A percentile compares a stretch with the other conserved stretches of the same genome.
phyloP scores from a whole-genome alignment of 345 rosid species.

The Populus pruinosa region DNA sequence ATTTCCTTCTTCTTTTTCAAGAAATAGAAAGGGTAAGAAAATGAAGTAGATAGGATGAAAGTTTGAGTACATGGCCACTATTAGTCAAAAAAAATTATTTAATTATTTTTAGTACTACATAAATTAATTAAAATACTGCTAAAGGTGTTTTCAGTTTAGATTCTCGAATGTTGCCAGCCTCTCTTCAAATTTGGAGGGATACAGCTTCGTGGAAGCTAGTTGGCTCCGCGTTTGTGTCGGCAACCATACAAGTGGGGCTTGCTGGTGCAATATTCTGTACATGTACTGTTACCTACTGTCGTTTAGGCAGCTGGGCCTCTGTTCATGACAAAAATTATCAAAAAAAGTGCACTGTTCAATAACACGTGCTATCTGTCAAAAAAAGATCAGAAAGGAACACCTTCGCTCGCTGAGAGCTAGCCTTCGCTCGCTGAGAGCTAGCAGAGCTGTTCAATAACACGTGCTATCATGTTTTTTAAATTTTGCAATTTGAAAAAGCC shows the following conservation, averaged over 20 bases:
- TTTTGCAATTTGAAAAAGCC: no score
- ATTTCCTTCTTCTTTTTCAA: no score
- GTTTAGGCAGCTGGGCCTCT: neutral
- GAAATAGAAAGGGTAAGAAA: no score
- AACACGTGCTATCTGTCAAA: neutral
- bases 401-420: neutral
- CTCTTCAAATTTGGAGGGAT: neutral
- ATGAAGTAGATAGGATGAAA: no score
- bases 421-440: neutral
- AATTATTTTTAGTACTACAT: no score
- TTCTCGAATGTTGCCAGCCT: no score
- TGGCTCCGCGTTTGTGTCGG: slow-evolving; percentile 5
- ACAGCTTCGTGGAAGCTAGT: neutral
- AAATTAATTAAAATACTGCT: no score
- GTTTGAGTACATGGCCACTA: no score
- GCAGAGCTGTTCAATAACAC: neutral
- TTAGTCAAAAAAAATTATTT: no score
- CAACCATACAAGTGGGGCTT: neutral
- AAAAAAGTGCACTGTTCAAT: neutral
- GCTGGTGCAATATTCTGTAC: neutral
- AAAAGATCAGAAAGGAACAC: neutral
- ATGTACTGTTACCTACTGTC: neutral
- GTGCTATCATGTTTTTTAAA: no score
- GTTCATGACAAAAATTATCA: neutral
- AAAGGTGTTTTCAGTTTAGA: no score